Percentiles rank a stretch among this genome's conserved stretches.
These are phyloP conservation scores for Puccinia brachypodii DNA, from an alignment of 1,284 basidiomycete species.

Conservation along the genomic window DNA sequence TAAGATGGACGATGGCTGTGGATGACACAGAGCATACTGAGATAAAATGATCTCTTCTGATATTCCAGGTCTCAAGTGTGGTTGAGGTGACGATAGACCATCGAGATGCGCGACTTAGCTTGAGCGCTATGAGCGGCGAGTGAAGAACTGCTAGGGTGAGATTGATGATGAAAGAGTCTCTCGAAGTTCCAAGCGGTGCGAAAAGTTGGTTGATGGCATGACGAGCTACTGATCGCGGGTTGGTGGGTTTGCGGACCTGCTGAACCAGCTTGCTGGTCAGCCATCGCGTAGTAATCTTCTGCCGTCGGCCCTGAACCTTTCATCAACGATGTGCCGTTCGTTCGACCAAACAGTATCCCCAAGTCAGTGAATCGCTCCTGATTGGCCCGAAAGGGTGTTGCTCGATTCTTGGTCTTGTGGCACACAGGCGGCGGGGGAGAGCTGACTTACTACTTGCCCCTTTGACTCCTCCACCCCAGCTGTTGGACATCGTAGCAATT, in stretches of 20 bases:
- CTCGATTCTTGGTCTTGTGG: no score
- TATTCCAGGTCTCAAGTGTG: not conserved
- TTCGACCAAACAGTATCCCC: not conserved
- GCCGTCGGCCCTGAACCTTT: not conserved
- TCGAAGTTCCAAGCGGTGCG: constrained; percentile 33
- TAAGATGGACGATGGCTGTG: no score
- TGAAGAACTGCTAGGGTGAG: not conserved
- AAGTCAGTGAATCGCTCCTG: not conserved
- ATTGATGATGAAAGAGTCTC: constrained; percentile 1
- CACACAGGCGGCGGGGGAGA: not conserved
- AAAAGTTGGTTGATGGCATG: constrained; percentile 1
- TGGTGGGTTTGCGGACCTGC: not conserved
- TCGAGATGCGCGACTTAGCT: constrained; percentile 1
- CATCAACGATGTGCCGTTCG: not conserved
- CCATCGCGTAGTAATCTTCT: not conserved
- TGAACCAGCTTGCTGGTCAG: not conserved
- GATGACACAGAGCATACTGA: no score
- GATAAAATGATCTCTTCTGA: no score
- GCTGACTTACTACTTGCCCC: not conserved
- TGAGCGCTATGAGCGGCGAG: not conserved
- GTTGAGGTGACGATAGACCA: constrained; percentile 25
- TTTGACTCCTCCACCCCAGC: no score
- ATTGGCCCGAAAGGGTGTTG: no score
- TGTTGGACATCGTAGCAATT: not conserved
- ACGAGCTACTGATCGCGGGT: not conserved